Evolutionary conservation across 2,329 filamentous ascomycete genomes (phyloP), one percentile per base, ranked within the genome.

Genomic region (Paecilomyces fulvus): DNA sequence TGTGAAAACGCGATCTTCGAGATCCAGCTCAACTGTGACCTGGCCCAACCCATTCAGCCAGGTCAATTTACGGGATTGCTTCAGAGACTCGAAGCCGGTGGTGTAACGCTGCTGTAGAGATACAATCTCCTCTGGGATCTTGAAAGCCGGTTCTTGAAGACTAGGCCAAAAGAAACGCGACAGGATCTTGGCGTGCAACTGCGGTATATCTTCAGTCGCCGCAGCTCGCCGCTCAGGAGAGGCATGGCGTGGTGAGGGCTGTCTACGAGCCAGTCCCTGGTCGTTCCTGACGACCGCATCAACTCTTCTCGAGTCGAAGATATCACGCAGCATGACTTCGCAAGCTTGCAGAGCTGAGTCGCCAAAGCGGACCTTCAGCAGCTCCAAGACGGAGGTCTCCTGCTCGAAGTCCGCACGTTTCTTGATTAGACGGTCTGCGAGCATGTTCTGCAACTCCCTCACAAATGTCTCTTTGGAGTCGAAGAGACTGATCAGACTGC

Each of bases 281-380:
- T 76, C 77, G 56, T 79, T 80, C 48, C 84, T 78, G 51, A 96
- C 84, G 11, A 81, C 77, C 7, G 79, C 75, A 67, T 96, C 89
- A 58, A 95, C 83, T 48, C 83, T 81, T 59, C 81, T 80, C 1
- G 91, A 95, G 66, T 96, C 92, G 61, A 88, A 82, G 33, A 97
- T 88, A 69, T 99, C 94, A 61, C 88, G 89, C 56, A 99, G 83
- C 94, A 99, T 99, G 65, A 99, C 94, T 68, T 99, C 92, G 71
- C 92, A 96, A 52, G 89, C 89, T 69, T 97, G 94, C 50, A 99
- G 77, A 14, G 90, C 85, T 28, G 83, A 81, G 62, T 96, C 90
- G 23, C 92, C 92, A 56, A 96, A 92, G 8, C 92, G 85, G 59
- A 89, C 81, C 75, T 96, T 96, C 58, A 99, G 81, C 9, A 97